Percentiles rank a stretch among this genome's conserved stretches.
Conservation (phyloP, 2,329 filamentous ascomycete species). For the Epichloe gansuensis region DNA sequence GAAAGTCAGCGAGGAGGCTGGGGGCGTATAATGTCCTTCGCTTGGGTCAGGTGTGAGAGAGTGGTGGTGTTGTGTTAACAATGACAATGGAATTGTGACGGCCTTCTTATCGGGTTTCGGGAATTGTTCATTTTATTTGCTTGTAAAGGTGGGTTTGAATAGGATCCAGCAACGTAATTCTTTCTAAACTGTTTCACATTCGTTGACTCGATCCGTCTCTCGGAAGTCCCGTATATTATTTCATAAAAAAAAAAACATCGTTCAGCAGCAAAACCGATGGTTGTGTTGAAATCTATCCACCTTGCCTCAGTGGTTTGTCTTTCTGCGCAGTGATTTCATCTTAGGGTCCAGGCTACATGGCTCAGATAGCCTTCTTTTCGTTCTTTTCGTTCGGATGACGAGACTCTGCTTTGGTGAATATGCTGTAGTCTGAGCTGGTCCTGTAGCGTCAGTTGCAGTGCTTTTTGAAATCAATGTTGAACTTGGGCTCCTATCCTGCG, state of each 20-base stretch:
- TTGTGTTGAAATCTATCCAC: too few relatives aligned
- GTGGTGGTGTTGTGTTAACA: not conserved
- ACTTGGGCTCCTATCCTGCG: not conserved
- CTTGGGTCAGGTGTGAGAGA: constrained; percentile 2
- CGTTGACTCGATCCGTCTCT: not conserved
- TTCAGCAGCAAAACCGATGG: not conserved
- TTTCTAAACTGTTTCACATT: not conserved
- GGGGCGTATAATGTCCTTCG: constrained; percentile 7
- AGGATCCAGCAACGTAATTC: not conserved
- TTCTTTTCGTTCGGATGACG: not conserved
- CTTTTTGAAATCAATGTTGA: not conserved
- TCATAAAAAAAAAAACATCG: not conserved
- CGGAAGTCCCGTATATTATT: not conserved
- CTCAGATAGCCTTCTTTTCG: not conserved
- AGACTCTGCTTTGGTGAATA: not conserved
- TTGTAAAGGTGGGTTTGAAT: not conserved
- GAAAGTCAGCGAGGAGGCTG: not conserved
- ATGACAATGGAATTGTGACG: not conserved
- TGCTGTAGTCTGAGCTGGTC: not conserved
- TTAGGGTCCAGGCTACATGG: not conserved
- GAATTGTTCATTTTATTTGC: not conserved
- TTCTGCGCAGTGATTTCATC: not conserved
- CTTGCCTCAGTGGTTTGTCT: too few relatives aligned
- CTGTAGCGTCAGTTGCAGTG: not conserved
- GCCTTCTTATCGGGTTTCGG: too few relatives aligned